These are phyloP conservation scores for Leucocoprinus birnbaumii DNA, from an alignment of 768 basidiomycete species.

Conservation along the genomic window DNA sequence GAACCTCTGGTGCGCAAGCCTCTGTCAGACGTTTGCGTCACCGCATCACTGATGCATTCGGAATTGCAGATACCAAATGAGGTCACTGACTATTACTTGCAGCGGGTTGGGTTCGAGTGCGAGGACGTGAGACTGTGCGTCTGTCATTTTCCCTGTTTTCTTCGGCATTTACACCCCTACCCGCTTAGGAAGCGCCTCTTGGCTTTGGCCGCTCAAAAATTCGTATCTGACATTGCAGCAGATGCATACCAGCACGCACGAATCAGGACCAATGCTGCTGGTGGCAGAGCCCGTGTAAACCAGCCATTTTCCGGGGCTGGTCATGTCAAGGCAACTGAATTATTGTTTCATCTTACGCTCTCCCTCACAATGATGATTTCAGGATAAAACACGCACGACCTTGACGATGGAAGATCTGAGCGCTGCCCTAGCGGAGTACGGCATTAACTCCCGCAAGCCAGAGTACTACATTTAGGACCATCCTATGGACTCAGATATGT, in stretches of 20 bases:
- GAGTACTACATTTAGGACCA: conserved; percentile 79
- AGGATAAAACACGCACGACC: conserved; percentile 92
- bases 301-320: conserved; percentile 56
- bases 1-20: conserved; percentile 74
- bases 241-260: conserved; percentile 98
- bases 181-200: conserved; percentile 81
- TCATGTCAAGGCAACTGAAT: conserved; percentile 47
- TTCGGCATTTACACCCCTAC: not conserved
- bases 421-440: conserved; percentile 91
- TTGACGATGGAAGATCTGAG: conserved; percentile 97
- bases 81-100: conserved; percentile 96
- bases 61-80: conserved; percentile 85
- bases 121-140: conserved; percentile 85
- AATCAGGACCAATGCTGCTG: conserved; percentile 84
- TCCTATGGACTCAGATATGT: not conserved
- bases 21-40: not conserved
- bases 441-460: conserved; percentile 90
- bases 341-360: conserved; percentile 25
- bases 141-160: not conserved
- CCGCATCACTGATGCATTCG: not conserved
- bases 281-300: conserved; percentile 65
- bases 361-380: not conserved
- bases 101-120: conserved; percentile 93
- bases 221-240: conserved; percentile 93
- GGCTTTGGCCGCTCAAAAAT: conserved; percentile 95